Evolutionary conservation across 208 protist genomes (phyloP).

Genomic region (Leishmania gerbilli): DNA sequence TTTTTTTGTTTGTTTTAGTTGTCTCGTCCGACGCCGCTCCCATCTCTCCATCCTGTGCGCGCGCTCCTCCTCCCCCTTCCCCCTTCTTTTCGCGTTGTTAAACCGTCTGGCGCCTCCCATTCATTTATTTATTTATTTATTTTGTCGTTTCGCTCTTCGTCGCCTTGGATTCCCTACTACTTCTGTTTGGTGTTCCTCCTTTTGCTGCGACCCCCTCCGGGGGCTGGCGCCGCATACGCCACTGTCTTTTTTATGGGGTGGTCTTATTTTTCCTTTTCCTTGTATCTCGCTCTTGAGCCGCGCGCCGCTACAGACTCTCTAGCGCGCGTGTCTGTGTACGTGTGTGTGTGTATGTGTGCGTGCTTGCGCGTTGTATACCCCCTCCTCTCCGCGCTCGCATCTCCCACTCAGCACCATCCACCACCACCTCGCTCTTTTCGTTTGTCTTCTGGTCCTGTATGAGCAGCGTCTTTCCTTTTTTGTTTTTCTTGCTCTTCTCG

Average conservation of each 20-base stretch:
- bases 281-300: not conserved
- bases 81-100: not conserved
- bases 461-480: not conserved
- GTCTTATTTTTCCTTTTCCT: not conserved
- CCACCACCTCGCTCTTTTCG: not conserved
- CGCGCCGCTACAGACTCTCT: too few species aligned
- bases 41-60: too few species aligned
- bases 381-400: not conserved
- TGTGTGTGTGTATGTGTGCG: too few species aligned
- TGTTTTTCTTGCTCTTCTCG: slow-evolving; percentile 5
- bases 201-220: too few species aligned
- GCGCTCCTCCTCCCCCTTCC: too few species aligned
- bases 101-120: not conserved
- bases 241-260: not conserved
- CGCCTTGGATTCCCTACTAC: too few species aligned
- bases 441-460: not conserved
- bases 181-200: too few species aligned
- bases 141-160: not conserved
- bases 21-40: not conserved
- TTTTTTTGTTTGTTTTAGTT: not conserved
- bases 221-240: too few species aligned
- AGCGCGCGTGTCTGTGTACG: too few species aligned
- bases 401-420: not conserved
- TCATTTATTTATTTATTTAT: not conserved
- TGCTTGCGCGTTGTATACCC: not conserved